Base-by-base conservation (phyloP, 768 basidiomycete species). In the Boletus sensibilis region DNA sequence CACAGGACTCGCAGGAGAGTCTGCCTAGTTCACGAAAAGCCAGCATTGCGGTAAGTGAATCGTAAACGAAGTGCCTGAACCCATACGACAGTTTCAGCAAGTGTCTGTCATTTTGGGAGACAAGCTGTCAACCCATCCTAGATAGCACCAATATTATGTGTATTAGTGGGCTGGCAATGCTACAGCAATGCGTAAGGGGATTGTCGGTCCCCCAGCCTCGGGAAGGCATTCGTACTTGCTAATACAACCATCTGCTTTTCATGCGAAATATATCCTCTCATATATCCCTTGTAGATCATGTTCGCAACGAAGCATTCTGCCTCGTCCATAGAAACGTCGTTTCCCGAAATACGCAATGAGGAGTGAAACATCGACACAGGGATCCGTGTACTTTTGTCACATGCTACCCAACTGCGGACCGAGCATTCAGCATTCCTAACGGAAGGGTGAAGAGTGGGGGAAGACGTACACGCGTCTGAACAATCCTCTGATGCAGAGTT, bases 191-290 rank as follows among this genome's bases (percentile, higher is more conserved):
- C 51, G 8, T 68, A 86, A 1, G 88, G 86, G 7, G 79, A 71
- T 35, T 77, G 78, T 34, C 86, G 75, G 58, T 90, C 88, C 27
- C 78, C 82, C 16, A 92, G 71, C 57, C 79, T 79, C 4, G 94
- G 93, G 68, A 97, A 98, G 8, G 93, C 82, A 65, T 88, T 90
- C 23, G 78, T 80, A 59, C 83, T 82, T 1, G 92, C 86, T 43
- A 98, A 71, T 6, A 99, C 97, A 5, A 98, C 92, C 83, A 89
- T 92, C 75, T 92, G 90, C 72, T 90, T 91, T 68, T 91, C 92
- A 66, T 99, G 97, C 48, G 93, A 94, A 64, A 99, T 94, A 72
- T 98, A 99, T 10, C 97, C 97, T 49, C 90, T 82, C 74, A 98
- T 87, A 70, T 87, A 92, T 20, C 90, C 91, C 75, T 88, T 92